Conservation (phyloP, 208 protist species). For the Crithidia sp. region DNA sequence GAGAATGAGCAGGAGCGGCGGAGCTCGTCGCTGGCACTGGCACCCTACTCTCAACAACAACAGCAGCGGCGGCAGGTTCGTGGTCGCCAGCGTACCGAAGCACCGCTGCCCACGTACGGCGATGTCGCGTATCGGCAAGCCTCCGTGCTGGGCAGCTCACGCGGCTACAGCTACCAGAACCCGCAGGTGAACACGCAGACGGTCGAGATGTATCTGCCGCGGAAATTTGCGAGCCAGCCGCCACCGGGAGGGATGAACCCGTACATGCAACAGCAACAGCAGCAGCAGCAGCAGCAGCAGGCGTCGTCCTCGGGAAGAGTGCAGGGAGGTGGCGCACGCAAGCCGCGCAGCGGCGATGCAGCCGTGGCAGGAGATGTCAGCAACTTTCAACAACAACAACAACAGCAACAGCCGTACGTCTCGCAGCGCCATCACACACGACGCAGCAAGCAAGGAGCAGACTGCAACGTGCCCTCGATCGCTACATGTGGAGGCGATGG, state of each 20-base stretch:
- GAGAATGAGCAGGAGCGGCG: conserved; percentile 31
- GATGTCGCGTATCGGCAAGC: conserved; percentile 1
- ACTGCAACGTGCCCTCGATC: too few relatives aligned
- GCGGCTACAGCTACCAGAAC: conserved; percentile 31
- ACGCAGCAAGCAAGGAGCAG: too few relatives aligned
- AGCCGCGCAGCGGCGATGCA: background rate
- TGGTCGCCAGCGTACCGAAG: conserved; percentile 21
- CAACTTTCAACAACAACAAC: too few relatives aligned
- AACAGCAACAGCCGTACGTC: too few relatives aligned
- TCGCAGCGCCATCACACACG: too few relatives aligned
- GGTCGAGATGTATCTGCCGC: conserved; percentile 31
- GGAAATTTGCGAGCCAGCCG: conserved; percentile 22
- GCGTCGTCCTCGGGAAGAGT: too few relatives aligned
- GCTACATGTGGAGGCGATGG: too few relatives aligned
- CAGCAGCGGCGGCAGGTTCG: conserved; percentile 7
- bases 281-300: conserved; percentile 4
- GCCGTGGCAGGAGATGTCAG: too few relatives aligned
- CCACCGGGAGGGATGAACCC: background rate
- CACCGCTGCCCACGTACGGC: background rate
- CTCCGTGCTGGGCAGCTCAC: conserved; percentile 23
- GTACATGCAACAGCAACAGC: background rate
- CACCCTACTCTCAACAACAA: background rate
- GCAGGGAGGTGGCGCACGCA: background rate
- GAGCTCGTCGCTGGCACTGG: conserved; percentile 18
- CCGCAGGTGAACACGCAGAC: conserved; percentile 41